Conservation (phyloP, 306 rosid species). For the Vigna hirtella region DNA sequence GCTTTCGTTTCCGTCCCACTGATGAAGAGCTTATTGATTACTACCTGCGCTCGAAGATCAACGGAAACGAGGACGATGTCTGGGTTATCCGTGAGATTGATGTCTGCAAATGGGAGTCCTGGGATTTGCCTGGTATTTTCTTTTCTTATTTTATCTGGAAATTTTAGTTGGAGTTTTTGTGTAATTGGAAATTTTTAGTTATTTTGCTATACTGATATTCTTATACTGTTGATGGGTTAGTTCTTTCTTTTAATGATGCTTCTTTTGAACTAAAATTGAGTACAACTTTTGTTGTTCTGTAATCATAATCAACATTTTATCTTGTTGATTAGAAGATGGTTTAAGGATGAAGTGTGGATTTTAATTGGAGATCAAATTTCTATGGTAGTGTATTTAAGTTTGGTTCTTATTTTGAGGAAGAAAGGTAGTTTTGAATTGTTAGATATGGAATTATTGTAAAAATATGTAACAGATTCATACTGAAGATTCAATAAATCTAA, state of each 20-base stretch:
- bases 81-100: constrained; percentile 86
- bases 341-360: not conserved
- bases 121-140: constrained; percentile 90
- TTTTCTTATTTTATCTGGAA: too few species aligned
- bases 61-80: constrained; percentile 69
- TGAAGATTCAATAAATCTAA: too few species aligned
- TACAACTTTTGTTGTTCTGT: not conserved
- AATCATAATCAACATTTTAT: not conserved
- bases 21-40: constrained; percentile 84
- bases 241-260: not conserved
- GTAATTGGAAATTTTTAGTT: not conserved
- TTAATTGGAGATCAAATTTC: not conserved
- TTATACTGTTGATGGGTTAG: not conserved
- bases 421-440: not conserved
- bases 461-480: too few species aligned
- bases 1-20: constrained; percentile 88
- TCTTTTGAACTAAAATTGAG: not conserved
- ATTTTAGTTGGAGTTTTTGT: not conserved
- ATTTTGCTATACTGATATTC: constrained; percentile 7
- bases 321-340: not conserved
- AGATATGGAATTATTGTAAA: not conserved
- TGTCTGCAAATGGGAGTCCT: constrained; percentile 95
- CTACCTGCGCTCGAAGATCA: constrained; percentile 82
- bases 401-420: not conserved
- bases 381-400: not conserved